Conservation (phyloP, 1,284 basidiomycete species). For the Phlebopus sp. region DNA sequence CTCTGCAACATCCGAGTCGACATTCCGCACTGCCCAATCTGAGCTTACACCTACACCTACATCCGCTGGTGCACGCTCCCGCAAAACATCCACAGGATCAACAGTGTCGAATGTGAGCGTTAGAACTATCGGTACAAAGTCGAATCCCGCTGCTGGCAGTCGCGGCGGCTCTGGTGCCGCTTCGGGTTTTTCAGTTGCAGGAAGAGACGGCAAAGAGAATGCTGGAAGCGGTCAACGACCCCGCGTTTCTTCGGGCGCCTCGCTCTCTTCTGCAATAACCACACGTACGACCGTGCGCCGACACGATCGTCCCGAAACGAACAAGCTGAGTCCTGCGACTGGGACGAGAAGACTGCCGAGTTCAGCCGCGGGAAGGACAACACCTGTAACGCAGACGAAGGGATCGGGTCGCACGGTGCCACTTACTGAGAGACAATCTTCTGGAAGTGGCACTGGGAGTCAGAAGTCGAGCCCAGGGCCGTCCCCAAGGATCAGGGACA, state of each 20-base stretch:
- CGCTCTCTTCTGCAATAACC: constrained; percentile 21
- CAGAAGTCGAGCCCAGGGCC: constrained; percentile 19
- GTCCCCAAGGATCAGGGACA: constrained; percentile 16
- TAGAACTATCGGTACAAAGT: constrained; percentile 33
- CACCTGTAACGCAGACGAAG: constrained; percentile 23
- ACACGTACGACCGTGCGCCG: constrained; percentile 24
- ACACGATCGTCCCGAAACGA: constrained; percentile 20
- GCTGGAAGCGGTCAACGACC: constrained; percentile 5
- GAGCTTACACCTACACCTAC: constrained; percentile 38
- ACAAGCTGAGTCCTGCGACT: constrained; percentile 24
- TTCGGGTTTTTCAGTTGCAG: too few relatives aligned
- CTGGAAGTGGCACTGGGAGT: constrained; percentile 2
- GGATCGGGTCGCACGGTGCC: constrained; percentile 8
- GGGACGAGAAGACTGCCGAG: constrained; percentile 16
- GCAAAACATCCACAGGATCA: constrained; percentile 44
- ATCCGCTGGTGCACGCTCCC: constrained; percentile 33
- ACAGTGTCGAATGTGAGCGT: constrained; percentile 38
- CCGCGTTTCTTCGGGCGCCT: constrained; percentile 29
- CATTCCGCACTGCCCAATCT: constrained; percentile 56
- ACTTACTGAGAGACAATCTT: too few relatives aligned
- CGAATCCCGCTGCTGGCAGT: constrained; percentile 8
- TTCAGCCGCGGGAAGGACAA: constrained; percentile 23
- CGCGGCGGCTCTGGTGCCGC: not conserved
- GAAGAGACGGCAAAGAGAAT: too few relatives aligned
- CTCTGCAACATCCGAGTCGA: constrained; percentile 47